Evolutionary conservation across 495 filamentous ascomycete genomes (phyloP), one percentile per base, ranked within the genome.

Genomic region (Penicillium soppii): DNA sequence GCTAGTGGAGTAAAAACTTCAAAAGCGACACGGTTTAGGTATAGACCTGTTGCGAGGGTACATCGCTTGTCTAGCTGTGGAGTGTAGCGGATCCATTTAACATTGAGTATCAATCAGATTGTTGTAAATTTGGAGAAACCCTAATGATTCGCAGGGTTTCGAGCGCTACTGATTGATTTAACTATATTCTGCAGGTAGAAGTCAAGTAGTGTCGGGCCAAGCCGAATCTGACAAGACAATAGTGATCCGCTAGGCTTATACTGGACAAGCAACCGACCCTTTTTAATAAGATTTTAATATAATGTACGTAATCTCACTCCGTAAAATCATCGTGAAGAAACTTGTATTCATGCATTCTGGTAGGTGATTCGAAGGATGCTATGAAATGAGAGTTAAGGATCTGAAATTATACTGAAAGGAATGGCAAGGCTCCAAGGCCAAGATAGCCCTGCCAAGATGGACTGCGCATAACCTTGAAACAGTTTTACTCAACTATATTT

Each of bases 1-100:
- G 26, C 15, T 33, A 39, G 45, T 39, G 45, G 45, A 48, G 45
- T 20, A 35, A 46, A 3, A 27, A 23, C 29, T 29, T 46, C 43
- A 16, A 13, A 27, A 5, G 17, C 43, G 23, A 33, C 27, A 30
- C 20, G 20, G 19, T 46, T 20, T 46, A n/a, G n/a, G n/a, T n/a
- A n/a, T n/a, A n/a, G n/a, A 33, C 12, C 19, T 20, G 22, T 6
- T 17, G 32, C 8, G 29, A 33, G 43, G 43, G 26, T 19, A 30
- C 27, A 32, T 32, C 17, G 42, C 17, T 13, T 16, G 43, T 35
- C 22, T 8, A 17, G 19, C 16, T 42, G 40, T 42, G 40, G 40
- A 42, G 40, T 3, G 10, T 19, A 22, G 27, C 30, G 43, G 43
- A n/a, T 7, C 19, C 8, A 9, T 21, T 6, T 9, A 42, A 2